phyloP scores from a whole-genome alignment of 2,329 filamentous ascomycete species.

The Fusarium subtropicale region DNA sequence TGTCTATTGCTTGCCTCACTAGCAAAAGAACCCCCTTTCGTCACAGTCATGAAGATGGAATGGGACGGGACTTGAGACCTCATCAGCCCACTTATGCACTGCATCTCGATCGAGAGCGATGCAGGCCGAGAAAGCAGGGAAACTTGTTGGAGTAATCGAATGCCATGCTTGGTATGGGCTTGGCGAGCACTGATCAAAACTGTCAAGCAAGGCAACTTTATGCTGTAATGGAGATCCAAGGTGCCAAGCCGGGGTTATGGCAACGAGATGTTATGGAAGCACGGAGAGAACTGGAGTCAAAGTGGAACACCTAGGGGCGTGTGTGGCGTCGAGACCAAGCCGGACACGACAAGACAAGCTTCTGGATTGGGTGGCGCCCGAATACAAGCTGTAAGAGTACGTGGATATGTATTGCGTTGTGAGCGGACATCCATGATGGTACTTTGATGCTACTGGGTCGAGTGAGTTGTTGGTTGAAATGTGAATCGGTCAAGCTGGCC shows the following conservation, averaged over 20 bases:
- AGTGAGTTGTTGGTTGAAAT: not conserved
- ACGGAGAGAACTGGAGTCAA: conserved; percentile 20
- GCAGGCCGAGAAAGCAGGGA: conserved; percentile 4
- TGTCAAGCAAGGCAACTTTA: conserved; percentile 35
- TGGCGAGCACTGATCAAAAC: conserved; percentile 36
- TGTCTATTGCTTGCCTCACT: conserved; percentile 13
- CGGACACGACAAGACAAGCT: conserved; percentile 17
- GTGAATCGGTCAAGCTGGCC: not conserved
- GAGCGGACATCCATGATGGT: not conserved
- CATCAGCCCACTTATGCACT: conserved; percentile 11
- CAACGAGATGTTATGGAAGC: conserved; percentile 29
- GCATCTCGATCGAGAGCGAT: conserved; percentile 33
- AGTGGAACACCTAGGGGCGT: conserved; percentile 23
- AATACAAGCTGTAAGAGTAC: not conserved
- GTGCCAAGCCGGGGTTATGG: conserved; percentile 42
- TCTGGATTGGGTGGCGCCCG: not conserved
- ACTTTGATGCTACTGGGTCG: not conserved
- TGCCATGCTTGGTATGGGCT: conserved; percentile 20
- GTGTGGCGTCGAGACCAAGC: conserved; percentile 30
- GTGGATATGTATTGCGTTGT: not conserved
- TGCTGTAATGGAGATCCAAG: conserved; percentile 24
- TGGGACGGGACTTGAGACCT: not conserved
- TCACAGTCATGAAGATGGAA: conserved; percentile 1
- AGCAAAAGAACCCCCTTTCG: conserved; percentile 3
- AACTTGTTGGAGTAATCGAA: not conserved